Conservation (phyloP, 495 filamentous ascomycete genomes). For the Lasiosphaeria ovina region DNA sequence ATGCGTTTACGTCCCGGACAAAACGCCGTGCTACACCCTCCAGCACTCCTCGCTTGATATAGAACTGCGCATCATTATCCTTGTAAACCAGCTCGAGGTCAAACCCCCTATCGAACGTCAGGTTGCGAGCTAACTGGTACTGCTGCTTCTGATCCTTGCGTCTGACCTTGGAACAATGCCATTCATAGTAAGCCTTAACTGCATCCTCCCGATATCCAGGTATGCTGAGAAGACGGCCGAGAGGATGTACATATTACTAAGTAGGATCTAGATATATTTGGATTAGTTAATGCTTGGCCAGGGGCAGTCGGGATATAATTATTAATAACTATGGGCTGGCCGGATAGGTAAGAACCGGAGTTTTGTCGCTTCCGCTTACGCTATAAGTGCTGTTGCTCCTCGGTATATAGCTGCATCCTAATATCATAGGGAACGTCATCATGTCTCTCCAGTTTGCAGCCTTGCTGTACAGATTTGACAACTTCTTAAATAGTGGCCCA, state of each 20-base stretch:
- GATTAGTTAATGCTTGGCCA: constrained; percentile 1
- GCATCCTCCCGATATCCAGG: constrained; percentile 9
- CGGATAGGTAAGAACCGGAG: background rate
- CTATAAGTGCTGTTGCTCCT: constrained; percentile 3
- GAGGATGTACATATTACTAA: background rate
- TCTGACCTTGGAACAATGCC: constrained; percentile 13
- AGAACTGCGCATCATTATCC: constrained; percentile 8
- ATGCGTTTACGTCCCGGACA: constrained; percentile 7
- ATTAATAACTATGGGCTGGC: constrained; percentile 5
- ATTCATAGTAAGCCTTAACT: constrained; percentile 5
- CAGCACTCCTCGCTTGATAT: constrained; percentile 10
- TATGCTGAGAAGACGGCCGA: constrained; percentile 2
- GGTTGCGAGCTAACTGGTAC: constrained; percentile 4
- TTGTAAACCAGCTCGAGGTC: constrained; percentile 12
- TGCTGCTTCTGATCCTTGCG: constrained; percentile 11
- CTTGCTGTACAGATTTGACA: constrained; percentile 5
- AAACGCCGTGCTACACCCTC: constrained; percentile 11
- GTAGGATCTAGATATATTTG: background rate
- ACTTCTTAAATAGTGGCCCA: constrained; percentile 6
- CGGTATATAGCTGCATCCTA: constrained; percentile 6
- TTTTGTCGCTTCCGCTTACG: constrained; percentile 9
- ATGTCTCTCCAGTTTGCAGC: constrained; percentile 7
- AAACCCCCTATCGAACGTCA: constrained; percentile 9
- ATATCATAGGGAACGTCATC: constrained; percentile 7
- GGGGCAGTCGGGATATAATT: constrained; percentile 5